A percentile compares a stretch with the other conserved stretches of the same genome.
phyloP scores from a whole-genome alignment of 2,329 filamentous ascomycete species.

The Pestalotiopsis sp. region DNA sequence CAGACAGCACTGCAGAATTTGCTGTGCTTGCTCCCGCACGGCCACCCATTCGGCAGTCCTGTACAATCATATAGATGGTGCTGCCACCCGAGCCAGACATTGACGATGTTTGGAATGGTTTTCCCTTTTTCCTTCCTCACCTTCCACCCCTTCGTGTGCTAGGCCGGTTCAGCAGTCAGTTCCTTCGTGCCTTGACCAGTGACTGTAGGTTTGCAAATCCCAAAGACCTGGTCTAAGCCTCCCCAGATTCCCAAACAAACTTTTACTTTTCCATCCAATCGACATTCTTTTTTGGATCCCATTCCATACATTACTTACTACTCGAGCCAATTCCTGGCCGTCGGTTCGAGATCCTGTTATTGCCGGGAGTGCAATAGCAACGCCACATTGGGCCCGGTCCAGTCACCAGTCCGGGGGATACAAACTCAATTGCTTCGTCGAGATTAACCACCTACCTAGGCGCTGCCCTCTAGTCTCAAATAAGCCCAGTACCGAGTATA shows the following conservation, averaged over 20 bases:
- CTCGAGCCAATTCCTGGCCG: not conserved
- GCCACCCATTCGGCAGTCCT: not conserved
- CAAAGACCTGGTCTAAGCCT: not conserved
- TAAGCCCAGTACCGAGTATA: not conserved
- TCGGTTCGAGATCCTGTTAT: not conserved
- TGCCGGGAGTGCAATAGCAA: constrained; percentile 7
- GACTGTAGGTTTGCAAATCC: not conserved
- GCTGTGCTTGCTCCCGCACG: constrained; percentile 4
- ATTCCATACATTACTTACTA: not conserved
- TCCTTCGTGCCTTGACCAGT: constrained; percentile 7
- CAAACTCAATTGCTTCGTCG: constrained; percentile 5
- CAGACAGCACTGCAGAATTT: not conserved
- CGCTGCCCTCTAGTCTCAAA: not conserved
- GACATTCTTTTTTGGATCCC: not conserved
- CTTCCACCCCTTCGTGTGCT: constrained; percentile 8
- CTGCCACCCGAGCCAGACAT: not conserved
- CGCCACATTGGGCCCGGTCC: not conserved
- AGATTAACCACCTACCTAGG: not conserved
- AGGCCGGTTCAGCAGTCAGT: constrained; percentile 6
- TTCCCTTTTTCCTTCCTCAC: not conserved
- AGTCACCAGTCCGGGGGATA: not conserved
- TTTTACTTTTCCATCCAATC: not conserved
- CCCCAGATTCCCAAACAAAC: not conserved
- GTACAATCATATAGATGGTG: not conserved
- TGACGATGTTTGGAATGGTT: constrained; percentile 8